Conservation (phyloP, 345 rosid genomes). For the Eucalyptus virginea region DNA sequence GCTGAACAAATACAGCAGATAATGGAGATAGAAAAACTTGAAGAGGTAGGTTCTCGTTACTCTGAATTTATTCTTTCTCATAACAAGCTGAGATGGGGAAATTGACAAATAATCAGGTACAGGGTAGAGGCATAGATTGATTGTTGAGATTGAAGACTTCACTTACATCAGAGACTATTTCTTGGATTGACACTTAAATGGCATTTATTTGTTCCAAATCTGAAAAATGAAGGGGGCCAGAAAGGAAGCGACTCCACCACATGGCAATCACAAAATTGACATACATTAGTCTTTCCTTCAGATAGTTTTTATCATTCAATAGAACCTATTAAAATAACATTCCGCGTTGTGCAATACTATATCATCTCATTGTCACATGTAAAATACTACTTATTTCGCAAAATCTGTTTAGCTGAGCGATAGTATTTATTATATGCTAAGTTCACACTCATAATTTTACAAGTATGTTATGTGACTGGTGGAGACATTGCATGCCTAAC, state of each 20-base stretch:
- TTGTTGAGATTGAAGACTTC: background rate
- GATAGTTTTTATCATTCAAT: background rate
- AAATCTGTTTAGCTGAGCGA: background rate
- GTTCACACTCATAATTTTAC: background rate
- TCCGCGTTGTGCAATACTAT: background rate
- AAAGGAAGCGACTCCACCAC: background rate
- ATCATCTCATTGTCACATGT: background rate
- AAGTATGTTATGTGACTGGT: background rate
- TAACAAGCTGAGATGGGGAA: background rate
- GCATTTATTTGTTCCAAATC: background rate
- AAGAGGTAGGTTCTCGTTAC: slow-evolving; percentile 47
- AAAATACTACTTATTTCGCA: background rate
- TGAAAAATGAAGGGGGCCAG: background rate
- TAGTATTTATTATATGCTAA: background rate
- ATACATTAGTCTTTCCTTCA: background rate
- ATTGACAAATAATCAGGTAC: background rate
- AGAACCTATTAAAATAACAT: background rate
- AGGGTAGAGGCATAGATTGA: background rate
- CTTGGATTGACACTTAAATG: background rate
- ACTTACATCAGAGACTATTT: background rate
- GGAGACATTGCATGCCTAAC: background rate
- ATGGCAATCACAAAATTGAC: background rate
- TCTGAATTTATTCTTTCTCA: background rate
- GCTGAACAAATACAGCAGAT: slow-evolving; percentile 80
- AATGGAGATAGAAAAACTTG: slow-evolving; percentile 95